Evolutionary conservation across 257 asterid genomes (phyloP).

Genomic region (Nicotiana noctiflora): DNA sequence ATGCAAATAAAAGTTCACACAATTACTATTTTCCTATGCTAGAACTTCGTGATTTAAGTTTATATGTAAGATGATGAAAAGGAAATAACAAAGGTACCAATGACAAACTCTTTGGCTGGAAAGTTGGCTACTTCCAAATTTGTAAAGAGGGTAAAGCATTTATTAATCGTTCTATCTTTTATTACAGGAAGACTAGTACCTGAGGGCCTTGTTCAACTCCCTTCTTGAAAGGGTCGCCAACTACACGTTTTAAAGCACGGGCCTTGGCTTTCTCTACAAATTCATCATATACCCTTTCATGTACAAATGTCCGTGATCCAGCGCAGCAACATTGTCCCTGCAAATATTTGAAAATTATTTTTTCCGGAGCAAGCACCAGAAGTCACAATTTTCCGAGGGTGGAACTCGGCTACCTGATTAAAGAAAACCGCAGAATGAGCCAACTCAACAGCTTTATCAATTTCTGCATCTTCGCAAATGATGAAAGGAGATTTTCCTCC

Average conservation of each 20-base stretch:
- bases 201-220: constrained; percentile 82
- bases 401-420: constrained; percentile 21
- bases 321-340: constrained; percentile 85
- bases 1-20: not conserved
- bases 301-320: constrained; percentile 74
- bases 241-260: constrained; percentile 47
- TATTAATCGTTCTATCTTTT: not conserved
- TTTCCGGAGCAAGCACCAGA: not conserved
- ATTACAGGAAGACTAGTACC: constrained; percentile 24
- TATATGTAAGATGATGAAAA: not conserved
- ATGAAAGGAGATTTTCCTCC: constrained; percentile 39
- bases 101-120: not conserved
- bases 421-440: constrained; percentile 22
- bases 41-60: not conserved
- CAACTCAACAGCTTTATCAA: constrained; percentile 26
- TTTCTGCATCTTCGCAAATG: constrained; percentile 35
- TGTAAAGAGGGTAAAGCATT: too few relatives aligned
- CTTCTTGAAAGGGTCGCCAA: constrained; percentile 76
- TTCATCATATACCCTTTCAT: constrained; percentile 59
- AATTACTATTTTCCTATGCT: not conserved
- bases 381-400: not conserved
- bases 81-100: not conserved
- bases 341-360: not conserved
- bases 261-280: constrained; percentile 60
- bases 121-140: not conserved